phyloP scores from a whole-genome alignment of 1,284 basidiomycete species.

The Tilletia walkeri region DNA sequence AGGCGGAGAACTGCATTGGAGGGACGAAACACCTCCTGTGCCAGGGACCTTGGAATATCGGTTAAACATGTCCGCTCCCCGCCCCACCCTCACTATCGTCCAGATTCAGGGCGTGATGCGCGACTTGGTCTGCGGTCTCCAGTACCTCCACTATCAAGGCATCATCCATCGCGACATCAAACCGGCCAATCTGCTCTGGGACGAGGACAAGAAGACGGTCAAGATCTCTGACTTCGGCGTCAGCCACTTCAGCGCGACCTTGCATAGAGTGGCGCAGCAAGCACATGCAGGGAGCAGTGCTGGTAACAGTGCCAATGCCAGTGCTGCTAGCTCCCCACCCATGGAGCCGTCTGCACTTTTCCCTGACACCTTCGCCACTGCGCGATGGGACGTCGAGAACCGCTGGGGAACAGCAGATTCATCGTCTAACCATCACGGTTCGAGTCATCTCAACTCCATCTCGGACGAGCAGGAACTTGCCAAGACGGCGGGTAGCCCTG shows the following conservation, averaged over 20 bases:
- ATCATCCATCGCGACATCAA: slow-evolving; percentile 99
- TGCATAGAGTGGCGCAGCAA: slow-evolving; percentile 58
- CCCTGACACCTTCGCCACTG: neutral
- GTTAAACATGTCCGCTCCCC: slow-evolving; percentile 28
- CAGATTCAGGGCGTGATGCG: slow-evolving; percentile 83
- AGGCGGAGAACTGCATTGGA: slow-evolving; percentile 92
- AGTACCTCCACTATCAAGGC: slow-evolving; percentile 92
- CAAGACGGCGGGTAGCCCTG: slow-evolving; percentile 91
- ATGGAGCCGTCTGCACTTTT: neutral
- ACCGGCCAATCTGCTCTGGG: slow-evolving; percentile 92
- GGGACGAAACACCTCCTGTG: slow-evolving; percentile 49
- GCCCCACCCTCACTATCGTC: slow-evolving; percentile 74
- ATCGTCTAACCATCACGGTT: slow-evolving; percentile 46
- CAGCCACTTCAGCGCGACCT: slow-evolving; percentile 86
- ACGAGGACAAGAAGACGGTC: slow-evolving; percentile 70
- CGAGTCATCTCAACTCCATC: slow-evolving; percentile 61
- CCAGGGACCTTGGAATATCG: slow-evolving; percentile 56
- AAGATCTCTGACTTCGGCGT: slow-evolving; percentile 99
- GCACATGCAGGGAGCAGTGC: slow-evolving; percentile 16
- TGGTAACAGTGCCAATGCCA: slow-evolving; percentile 13
- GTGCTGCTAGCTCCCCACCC: slow-evolving; percentile 10
- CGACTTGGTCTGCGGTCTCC: slow-evolving; percentile 87
- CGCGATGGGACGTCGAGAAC: slow-evolving; percentile 51
- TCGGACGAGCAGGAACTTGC: slow-evolving; percentile 83
- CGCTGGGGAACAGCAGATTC: slow-evolving; percentile 13